These are phyloP conservation scores for Phaffia rhodozyma DNA, from an alignment of 1,284 basidiomycete species.

Conservation along the genomic window DNA sequence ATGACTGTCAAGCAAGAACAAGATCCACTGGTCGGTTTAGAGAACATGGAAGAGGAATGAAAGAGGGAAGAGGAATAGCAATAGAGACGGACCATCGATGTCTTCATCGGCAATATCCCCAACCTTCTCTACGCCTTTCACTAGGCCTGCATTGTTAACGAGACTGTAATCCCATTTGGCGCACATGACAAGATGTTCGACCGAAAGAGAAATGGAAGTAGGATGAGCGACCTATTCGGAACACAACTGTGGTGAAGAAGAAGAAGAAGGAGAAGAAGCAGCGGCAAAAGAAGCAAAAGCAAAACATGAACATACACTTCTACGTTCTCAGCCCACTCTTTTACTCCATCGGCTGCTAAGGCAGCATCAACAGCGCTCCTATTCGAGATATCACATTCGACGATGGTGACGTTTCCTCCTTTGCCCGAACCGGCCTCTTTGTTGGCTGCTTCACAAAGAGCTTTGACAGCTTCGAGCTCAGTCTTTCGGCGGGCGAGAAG, in stretches of 20 bases:
- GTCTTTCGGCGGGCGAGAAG: constrained; percentile 35
- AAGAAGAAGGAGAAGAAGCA: no score
- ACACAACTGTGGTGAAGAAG: no score
- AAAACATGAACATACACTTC: no score
- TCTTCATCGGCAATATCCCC: constrained; percentile 64
- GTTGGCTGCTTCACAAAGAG: constrained; percentile 30
- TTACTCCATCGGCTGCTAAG: background rate
- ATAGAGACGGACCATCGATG: constrained; percentile 40
- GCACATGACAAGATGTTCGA: no score
- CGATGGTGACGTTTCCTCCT: constrained; percentile 23
- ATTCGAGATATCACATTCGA: constrained; percentile 27
- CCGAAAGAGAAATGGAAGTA: no score
- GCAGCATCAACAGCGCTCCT: constrained; percentile 6
- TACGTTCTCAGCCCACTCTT: constrained; percentile 2
- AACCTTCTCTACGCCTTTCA: constrained; percentile 63
- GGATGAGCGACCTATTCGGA: no score
- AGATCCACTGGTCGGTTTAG: background rate
- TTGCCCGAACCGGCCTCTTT: constrained; percentile 27
- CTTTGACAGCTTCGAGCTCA: constrained; percentile 28
- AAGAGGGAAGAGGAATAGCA: background rate
- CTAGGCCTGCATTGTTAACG: constrained; percentile 80
- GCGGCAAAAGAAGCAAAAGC: no score
- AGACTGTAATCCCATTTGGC: background rate
- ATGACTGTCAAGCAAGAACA: constrained; percentile 42
- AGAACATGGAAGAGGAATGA: background rate